Conservation (phyloP, 2,329 filamentous ascomycete genomes). For the Pseudocercospora macadamiae region DNA sequence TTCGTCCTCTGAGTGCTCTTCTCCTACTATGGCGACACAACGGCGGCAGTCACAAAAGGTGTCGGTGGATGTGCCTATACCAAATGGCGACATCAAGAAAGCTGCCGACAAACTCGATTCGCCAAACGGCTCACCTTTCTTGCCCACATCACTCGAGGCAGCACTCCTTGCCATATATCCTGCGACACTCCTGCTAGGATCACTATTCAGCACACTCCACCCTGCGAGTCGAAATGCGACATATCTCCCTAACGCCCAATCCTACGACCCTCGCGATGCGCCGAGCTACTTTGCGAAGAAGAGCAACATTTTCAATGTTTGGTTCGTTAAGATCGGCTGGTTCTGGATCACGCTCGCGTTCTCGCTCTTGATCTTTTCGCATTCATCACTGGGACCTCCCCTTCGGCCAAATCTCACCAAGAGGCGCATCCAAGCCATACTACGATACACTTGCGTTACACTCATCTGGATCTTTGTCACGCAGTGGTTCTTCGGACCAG, state of each 20-base stretch:
- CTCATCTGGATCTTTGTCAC: slow-evolving; percentile 82
- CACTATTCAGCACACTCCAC: slow-evolving; percentile 76
- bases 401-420: slow-evolving; percentile 44
- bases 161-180: slow-evolving; percentile 73
- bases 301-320: slow-evolving; percentile 85
- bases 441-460: slow-evolving; percentile 75
- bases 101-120: slow-evolving; percentile 16
- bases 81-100: slow-evolving; percentile 1
- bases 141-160: slow-evolving; percentile 71
- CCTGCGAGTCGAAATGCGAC: slow-evolving; percentile 69
- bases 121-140: slow-evolving; percentile 55
- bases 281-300: slow-evolving; percentile 94
- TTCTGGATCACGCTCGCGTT: slow-evolving; percentile 83
- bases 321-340: slow-evolving; percentile 97
- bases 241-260: slow-evolving; percentile 65
- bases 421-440: slow-evolving; percentile 59
- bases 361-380: slow-evolving; percentile 67
- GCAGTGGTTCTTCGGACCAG: slow-evolving; percentile 94
- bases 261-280: slow-evolving; percentile 61
- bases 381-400: slow-evolving; percentile 60
- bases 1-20: not conserved
- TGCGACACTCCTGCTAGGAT: slow-evolving; percentile 75
- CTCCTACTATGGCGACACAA: not conserved
- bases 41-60: slow-evolving; percentile 4
- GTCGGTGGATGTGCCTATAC: not conserved